phyloP scores from a whole-genome alignment of 2,329 filamentous ascomycete genomes.

The Colletotrichum musae region DNA sequence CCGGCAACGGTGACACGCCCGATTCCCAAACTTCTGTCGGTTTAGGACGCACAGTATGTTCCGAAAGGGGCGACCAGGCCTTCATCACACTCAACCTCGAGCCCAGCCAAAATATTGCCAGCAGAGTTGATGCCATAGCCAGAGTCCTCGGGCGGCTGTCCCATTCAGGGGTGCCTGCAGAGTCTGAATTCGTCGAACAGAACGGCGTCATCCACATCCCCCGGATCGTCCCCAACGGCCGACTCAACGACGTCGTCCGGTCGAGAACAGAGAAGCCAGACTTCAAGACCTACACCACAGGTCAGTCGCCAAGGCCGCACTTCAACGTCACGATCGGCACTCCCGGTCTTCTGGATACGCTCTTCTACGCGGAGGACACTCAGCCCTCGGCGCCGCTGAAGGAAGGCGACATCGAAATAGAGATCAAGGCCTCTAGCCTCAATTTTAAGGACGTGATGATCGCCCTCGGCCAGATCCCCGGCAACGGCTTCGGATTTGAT shows the following conservation, averaged over 20 bases:
- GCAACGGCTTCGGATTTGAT: constrained; percentile 50
- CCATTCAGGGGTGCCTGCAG: not conserved
- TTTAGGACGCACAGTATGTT: constrained; percentile 9
- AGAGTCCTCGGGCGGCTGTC: not conserved
- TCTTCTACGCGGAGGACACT: constrained; percentile 7
- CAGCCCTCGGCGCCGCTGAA: constrained; percentile 11
- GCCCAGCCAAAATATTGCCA: not conserved
- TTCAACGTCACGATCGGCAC: constrained; percentile 20
- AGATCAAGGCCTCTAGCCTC: constrained; percentile 46
- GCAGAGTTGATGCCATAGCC: not conserved
- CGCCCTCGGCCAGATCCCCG: constrained; percentile 50
- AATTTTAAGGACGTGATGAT: constrained; percentile 56
- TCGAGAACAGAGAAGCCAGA: constrained; percentile 46
- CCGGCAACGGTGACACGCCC: not conserved
- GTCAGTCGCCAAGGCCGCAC: constrained; percentile 6
- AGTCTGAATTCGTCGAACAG: constrained; percentile 9
- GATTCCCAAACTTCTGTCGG: constrained; percentile 6
- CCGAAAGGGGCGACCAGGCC: constrained; percentile 9
- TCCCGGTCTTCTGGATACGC: constrained; percentile 22
- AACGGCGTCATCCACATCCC: constrained; percentile 11
- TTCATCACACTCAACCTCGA: constrained; percentile 8
- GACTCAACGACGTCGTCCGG: constrained; percentile 45
- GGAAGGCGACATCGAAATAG: constrained; percentile 47
- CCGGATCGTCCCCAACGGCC: constrained; percentile 48
- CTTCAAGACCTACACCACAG: constrained; percentile 37